These are phyloP conservation scores for Leccinum olivaceoglutinosum DNA, from an alignment of 1,284 basidiomycete genomes.

Conservation along the genomic window DNA sequence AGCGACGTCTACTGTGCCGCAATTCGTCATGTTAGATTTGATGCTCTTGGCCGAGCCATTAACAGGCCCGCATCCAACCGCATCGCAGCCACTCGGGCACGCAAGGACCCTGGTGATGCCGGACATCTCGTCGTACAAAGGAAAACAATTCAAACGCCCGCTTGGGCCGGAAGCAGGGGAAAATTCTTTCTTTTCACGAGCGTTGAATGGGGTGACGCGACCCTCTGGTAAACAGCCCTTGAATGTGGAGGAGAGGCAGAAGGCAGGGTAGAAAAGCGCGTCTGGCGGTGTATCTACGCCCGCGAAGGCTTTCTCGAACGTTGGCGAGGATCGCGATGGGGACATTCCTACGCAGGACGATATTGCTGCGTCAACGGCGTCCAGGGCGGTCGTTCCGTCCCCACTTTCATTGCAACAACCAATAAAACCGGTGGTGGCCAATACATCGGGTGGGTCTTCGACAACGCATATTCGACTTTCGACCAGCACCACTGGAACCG, in stretches of 20 bases:
- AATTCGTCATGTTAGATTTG: background rate
- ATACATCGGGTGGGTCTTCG: background rate
- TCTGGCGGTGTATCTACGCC: background rate
- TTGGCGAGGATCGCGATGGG: background rate
- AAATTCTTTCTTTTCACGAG: constrained; percentile 26
- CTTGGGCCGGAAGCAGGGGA: constrained; percentile 3
- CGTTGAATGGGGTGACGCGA: constrained; percentile 4
- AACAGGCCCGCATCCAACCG: background rate
- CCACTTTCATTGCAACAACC: background rate
- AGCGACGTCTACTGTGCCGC: background rate
- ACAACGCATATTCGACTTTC: background rate
- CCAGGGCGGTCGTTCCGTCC: background rate
- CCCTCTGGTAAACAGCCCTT: background rate
- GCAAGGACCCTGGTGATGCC: constrained; percentile 15
- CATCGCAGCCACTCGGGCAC: constrained; percentile 2
- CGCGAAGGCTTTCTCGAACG: background rate
- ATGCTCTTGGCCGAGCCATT: background rate
- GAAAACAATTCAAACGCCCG: constrained; percentile 19
- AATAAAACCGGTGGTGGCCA: background rate
- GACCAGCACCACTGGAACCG: background rate
- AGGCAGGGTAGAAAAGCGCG: background rate
- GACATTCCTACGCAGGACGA: constrained; percentile 9
- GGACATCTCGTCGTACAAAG: constrained; percentile 22
- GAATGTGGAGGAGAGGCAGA: background rate
- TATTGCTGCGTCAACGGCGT: background rate